A percentile compares a stretch with the other conserved stretches of the same genome.
phyloP scores from a whole-genome alignment of 306 rosid genomes.

The Styphnolobium japonicum region DNA sequence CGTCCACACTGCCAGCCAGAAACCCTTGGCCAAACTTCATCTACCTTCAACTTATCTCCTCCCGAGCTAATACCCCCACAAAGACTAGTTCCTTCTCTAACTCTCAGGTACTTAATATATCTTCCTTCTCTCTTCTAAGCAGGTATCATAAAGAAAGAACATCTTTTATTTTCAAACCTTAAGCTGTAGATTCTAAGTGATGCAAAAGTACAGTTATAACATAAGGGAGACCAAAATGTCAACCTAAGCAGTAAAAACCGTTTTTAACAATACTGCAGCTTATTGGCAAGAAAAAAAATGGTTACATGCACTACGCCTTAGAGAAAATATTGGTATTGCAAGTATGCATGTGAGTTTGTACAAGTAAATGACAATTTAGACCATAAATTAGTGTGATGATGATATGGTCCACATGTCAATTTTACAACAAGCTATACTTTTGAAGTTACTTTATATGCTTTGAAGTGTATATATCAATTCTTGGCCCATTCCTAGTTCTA shows the following conservation, averaged over 20 bases:
- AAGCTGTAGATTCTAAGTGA: not conserved
- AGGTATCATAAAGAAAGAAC: not conserved
- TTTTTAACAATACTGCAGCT: not conserved
- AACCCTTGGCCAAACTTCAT: conserved; percentile 38
- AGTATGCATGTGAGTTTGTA: not conserved
- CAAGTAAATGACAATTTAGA: not conserved
- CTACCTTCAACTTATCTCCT: conserved; percentile 33
- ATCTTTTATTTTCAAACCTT: not conserved
- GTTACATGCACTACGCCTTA: not conserved
- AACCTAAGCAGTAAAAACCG: not conserved
- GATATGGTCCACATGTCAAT: not conserved
- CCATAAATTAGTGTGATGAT: not conserved
- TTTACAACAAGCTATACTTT: not conserved
- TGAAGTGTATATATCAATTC: not conserved
- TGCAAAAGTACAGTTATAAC: not conserved
- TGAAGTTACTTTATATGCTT: not conserved
- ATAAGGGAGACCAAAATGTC: not conserved
- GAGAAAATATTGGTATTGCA: not conserved
- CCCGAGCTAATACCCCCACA: conserved; percentile 24
- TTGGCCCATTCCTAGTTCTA: not conserved
- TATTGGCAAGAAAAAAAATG: not conserved
- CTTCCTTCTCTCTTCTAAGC: not conserved
- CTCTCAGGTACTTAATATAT: conserved; percentile 50
- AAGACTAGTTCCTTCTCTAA: conserved; percentile 40
- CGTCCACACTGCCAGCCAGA: conserved; percentile 24